phyloP scores from a whole-genome alignment of 805 yeast species.

The Millerozyma miso region DNA sequence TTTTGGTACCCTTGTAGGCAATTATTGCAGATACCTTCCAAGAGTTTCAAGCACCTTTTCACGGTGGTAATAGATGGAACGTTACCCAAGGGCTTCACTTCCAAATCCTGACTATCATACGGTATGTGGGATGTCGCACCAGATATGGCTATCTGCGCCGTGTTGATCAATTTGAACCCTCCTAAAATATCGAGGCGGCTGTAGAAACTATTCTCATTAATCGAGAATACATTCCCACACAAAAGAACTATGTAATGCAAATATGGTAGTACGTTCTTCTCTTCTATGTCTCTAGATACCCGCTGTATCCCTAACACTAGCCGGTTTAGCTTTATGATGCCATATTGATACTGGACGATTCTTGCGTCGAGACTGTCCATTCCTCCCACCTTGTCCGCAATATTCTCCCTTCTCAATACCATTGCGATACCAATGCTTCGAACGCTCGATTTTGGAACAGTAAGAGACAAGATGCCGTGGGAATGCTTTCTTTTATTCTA shows the following conservation, averaged over 20 bases:
- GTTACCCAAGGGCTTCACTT: conserved; percentile 25
- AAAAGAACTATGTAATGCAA: conserved; percentile 33
- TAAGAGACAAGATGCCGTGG: not conserved
- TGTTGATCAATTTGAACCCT: conserved; percentile 23
- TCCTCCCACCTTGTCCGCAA: not conserved
- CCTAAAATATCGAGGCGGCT: conserved; percentile 25
- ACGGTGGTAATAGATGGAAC: conserved; percentile 24
- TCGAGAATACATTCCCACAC: conserved; percentile 30
- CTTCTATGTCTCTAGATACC: conserved; percentile 12
- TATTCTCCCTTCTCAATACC: conserved; percentile 1
- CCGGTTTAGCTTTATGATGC: conserved; percentile 35
- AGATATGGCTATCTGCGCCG: conserved; percentile 23
- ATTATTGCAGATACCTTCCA: conserved; percentile 22
- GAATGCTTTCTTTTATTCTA: not conserved
- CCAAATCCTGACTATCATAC: conserved; percentile 34
- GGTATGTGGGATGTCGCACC: conserved; percentile 36
- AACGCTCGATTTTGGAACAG: not conserved
- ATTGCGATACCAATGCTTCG: not conserved
- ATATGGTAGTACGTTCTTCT: conserved; percentile 19
- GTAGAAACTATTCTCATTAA: conserved; percentile 30
- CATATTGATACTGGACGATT: conserved; percentile 55
- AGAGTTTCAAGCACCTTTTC: conserved; percentile 22
- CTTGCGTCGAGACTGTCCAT: conserved; percentile 52
- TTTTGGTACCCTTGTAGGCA: conserved; percentile 37
- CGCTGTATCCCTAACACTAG: conserved; percentile 29